Conservation (phyloP, 177 flowering plant genomes). For the Vitis hybrid region DNA sequence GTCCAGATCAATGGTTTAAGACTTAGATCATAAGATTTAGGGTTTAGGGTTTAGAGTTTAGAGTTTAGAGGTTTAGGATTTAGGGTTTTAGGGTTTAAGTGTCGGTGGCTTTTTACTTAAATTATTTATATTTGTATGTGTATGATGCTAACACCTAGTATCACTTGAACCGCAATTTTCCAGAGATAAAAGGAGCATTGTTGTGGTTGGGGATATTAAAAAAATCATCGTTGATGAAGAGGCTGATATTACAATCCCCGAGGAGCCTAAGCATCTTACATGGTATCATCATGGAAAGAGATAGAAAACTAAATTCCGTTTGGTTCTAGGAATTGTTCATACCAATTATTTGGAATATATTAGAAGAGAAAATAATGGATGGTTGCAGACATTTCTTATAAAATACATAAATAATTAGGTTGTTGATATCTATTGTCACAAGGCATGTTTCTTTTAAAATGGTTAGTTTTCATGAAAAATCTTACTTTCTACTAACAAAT, state of each 20-base stretch:
- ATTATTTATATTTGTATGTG: no score
- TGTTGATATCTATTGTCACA: constrained; percentile 82
- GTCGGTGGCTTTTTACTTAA: no score
- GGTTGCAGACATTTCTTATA: constrained; percentile 57
- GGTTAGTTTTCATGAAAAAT: not conserved
- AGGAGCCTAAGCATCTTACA: constrained; percentile 99
- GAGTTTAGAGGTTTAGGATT: no score
- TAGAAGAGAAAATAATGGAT: constrained; percentile 84
- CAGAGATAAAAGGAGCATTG: constrained; percentile 78
- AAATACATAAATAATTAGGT: constrained; percentile 78
- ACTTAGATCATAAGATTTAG: no score
- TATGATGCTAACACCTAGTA: not conserved
- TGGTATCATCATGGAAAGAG: constrained; percentile 59
- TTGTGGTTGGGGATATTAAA: constrained; percentile 78
- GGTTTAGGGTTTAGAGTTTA: no score
- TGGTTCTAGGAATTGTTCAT: constrained; percentile 64
- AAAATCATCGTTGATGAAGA: constrained; percentile 75
- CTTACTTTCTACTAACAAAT: no score
- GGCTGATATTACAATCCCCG: constrained; percentile 92
- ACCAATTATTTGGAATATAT: constrained; percentile 96
- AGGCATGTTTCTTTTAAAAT: constrained; percentile 40
- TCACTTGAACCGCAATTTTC: constrained; percentile 52
- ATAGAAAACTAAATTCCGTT: constrained; percentile 68
- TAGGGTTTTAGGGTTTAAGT: no score
- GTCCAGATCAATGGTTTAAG: no score